Evolutionary conservation across 1,284 basidiomycete genomes (phyloP).

Genomic region (Apiotrichum porosum): DNA sequence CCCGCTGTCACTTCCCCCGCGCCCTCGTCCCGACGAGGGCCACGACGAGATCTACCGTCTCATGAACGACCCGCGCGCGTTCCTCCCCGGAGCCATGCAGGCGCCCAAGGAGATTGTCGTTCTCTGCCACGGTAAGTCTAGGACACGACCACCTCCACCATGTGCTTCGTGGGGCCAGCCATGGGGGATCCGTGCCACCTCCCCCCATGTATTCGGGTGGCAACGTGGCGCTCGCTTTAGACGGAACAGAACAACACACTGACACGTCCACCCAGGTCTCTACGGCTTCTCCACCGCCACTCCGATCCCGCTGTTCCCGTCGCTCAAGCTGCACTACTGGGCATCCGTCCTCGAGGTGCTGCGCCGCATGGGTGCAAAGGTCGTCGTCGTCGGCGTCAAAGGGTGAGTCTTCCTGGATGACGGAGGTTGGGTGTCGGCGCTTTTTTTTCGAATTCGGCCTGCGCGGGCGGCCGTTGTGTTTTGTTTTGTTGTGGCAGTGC

Average conservation of each 20-base stretch:
- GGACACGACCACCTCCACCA: no score
- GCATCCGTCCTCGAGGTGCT: conserved; percentile 79
- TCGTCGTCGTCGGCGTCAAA: conserved; percentile 92
- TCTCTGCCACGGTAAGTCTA: conserved; percentile 80
- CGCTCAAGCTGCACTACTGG: conserved; percentile 84
- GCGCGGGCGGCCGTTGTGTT: not conserved
- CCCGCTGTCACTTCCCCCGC: no score
- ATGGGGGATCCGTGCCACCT: no score
- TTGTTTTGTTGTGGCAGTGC: not conserved
- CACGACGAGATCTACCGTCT: conserved; percentile 60
- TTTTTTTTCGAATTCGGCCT: not conserved
- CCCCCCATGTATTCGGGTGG: no score
- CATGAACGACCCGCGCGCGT: conserved; percentile 66
- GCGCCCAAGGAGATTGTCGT: conserved; percentile 85
- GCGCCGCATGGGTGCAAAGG: conserved; percentile 79
- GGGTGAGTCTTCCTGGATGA: conserved; percentile 59
- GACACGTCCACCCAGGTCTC: conserved; percentile 57
- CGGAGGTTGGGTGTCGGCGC: not conserved
- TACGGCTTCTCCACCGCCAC: conserved; percentile 85
- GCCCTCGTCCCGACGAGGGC: not conserved
- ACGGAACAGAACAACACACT: no score
- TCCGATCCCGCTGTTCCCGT: conserved; percentile 65
- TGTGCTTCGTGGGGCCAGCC: not conserved
- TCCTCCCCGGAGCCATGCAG: conserved; percentile 60
- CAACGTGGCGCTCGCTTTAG: no score